Evolutionary conservation across 2,329 filamentous ascomycete genomes (phyloP), one percentile per base, ranked within the genome.

Genomic region (Ascochyta clinopodiicola): DNA sequence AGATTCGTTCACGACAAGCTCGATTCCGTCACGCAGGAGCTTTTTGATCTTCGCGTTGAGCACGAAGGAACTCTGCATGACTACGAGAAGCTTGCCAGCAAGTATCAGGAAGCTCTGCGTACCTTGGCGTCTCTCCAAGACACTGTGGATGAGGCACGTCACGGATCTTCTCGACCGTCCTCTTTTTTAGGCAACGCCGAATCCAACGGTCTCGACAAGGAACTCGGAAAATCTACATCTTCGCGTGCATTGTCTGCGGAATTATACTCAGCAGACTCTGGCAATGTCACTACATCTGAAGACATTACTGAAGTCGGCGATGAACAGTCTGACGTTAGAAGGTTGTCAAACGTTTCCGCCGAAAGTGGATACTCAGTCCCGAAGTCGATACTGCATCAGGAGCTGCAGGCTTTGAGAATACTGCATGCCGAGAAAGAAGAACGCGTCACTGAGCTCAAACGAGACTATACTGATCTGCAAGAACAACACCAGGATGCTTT

Each of bases 241-340:
- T 93, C 92, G 80, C 92, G 89, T 76, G 96, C 92, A 71, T 88
- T 97, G 66, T 97, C 92, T 64, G 95, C 92, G 79, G 95, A 98
- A 79, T 85, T 96, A 75, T 96, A 91, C 70, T 96, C 89, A 75
- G 91, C 86, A 81, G 90, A 90, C 70, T 91, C 89, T 72, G 75
- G 63, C 67, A 74, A 72, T 69, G 66, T 64, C 47, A 68, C 61
- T 42, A 60, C 62, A 37, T 56, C 56, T 48, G 69, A 71, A 15
- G 69, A 73, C 39, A 71, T 73, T 50, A 64, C 60, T 22, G 86
- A 88, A 63, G 86, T 66, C 67, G 88, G 86, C 61, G 86, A 88
- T 64, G 82, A 83, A 44, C 85, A 88, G 71, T 79, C 81, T 56
- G 87, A 87, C 62, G 82, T 61, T 44, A 57, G 61, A 56, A 62